Evolutionary conservation across 2,329 filamentous ascomycete species (phyloP).

Genomic region (Thielaviopsis euricoi): DNA sequence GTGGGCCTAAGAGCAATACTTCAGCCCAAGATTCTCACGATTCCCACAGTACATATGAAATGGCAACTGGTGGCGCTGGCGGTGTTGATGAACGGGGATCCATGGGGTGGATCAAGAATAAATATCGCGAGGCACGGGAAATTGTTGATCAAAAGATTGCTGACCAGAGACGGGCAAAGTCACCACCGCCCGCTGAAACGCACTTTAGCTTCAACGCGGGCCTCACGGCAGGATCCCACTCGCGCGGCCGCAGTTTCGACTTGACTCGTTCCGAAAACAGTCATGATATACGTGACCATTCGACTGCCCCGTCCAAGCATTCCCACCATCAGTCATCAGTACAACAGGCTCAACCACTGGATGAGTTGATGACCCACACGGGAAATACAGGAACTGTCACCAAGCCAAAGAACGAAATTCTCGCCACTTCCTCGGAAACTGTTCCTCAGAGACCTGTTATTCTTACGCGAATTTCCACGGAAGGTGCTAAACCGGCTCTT

Average conservation of each 20-base stretch:
- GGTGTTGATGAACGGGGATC: slow-evolving; percentile 25
- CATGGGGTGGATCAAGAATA: slow-evolving; percentile 42
- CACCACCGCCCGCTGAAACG: slow-evolving; percentile 24
- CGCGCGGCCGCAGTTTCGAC: slow-evolving; percentile 16
- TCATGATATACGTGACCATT: slow-evolving; percentile 27
- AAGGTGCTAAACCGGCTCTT: background rate
- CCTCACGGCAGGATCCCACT: slow-evolving; percentile 18
- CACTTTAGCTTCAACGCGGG: slow-evolving; percentile 6
- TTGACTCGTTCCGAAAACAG: slow-evolving; percentile 28
- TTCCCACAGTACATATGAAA: slow-evolving; percentile 14
- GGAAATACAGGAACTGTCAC: background rate
- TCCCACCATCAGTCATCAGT: background rate
- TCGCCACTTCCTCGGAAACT: too few relatives aligned
- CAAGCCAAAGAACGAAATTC: slow-evolving; percentile 4
- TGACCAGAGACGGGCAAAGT: slow-evolving; percentile 39
- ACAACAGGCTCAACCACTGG: background rate
- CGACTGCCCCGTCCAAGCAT: background rate
- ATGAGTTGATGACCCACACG: too few relatives aligned
- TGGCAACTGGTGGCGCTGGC: background rate
- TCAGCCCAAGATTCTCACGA: slow-evolving; percentile 32
- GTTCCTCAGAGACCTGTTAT: too few relatives aligned
- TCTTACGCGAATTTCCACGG: background rate
- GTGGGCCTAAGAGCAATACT: slow-evolving; percentile 30
- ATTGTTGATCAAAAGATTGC: slow-evolving; percentile 34
- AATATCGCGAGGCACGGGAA: slow-evolving; percentile 43